Base-by-base conservation (phyloP, 164 flowering plant genomes). In the Buxus sempervirens region DNA sequence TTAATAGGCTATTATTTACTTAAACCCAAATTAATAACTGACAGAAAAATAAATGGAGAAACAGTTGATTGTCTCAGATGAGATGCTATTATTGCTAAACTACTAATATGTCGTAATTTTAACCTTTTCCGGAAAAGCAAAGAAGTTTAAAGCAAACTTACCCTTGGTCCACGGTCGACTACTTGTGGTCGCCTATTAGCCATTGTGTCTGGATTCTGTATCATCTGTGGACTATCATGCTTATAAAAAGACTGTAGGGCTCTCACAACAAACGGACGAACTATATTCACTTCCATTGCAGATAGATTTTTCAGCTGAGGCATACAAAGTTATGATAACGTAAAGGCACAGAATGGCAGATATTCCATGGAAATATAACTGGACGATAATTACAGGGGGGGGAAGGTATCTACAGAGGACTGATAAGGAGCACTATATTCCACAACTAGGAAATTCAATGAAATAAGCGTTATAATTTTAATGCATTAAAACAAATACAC, bases 211-310 rank as follows among this genome's bases (percentile, higher is more conserved):
- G 80, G 72, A 54, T 84, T 81, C 58, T 79, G 90, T 65, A 83
- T 81, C 85, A 83, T 70, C 70, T 90, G 89, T 32, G 95, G 89
- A 78, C 86, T 88, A 67, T 83, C 93, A 60, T 86, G 97, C 83
- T 88, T 91, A 72, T 87, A 87, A 69, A 90, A 90, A 66, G 96
- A 89, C 75, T 89, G 86, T 7, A 93, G 75, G 23, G 97, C 82
- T 82, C 88, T 85, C 65, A 85, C 88, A 69, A 90, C 77, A 76
- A 93, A 93, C 42, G 94, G 94, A 0, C 97, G 86, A 63, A 93
- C 88, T 64, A 93, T 84, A 73, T 93, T 91, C 74, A 89, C 96
- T 80, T 93, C 98, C 96, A 93, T 93, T 0, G 98, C 98, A 53
- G 97, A 91, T 51, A 93, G 71, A 74, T 91, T 83, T 80, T 82